phyloP scores from a whole-genome alignment of 108 stramenopile genomes.

The Craspedostauros australis region DNA sequence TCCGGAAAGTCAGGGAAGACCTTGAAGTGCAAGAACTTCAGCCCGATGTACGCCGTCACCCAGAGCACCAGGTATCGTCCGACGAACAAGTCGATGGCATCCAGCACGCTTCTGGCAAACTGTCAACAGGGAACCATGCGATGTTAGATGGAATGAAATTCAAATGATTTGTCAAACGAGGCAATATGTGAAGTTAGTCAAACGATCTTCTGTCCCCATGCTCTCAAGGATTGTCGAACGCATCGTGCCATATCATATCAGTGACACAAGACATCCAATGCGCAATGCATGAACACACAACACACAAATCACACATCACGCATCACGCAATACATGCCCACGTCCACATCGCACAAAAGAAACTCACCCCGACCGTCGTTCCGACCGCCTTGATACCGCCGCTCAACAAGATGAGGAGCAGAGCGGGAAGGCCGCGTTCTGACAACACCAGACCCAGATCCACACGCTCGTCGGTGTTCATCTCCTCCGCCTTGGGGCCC shows the following conservation, averaged over 20 bases:
- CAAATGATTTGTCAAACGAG: slow-evolving; percentile 10
- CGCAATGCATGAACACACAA: no score
- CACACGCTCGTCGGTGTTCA: slow-evolving; percentile 8
- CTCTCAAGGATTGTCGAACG: no score
- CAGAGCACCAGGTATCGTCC: slow-evolving; percentile 79
- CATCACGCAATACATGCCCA: background rate
- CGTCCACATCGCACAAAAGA: background rate
- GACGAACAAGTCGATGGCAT: slow-evolving; percentile 83
- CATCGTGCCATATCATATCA: no score
- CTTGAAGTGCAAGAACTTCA: slow-evolving; percentile 94
- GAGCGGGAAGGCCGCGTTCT: slow-evolving; percentile 21
- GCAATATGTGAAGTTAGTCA: no score
- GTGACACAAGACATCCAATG: no score
- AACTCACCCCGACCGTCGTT: slow-evolving; percentile 55
- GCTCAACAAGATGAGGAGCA: slow-evolving; percentile 41
- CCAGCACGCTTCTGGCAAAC: slow-evolving; percentile 58
- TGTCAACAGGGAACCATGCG: no score
- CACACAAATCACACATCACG: background rate
- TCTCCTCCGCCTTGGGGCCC: slow-evolving; percentile 58
- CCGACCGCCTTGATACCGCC: slow-evolving; percentile 67
- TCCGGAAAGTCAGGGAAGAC: slow-evolving; percentile 89
- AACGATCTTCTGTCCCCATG: no score
- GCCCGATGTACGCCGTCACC: slow-evolving; percentile 77
- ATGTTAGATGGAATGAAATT: slow-evolving; percentile 13
- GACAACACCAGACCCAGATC: slow-evolving; percentile 41